Conservation (phyloP, 1,284 basidiomycete species). For the Dichomitus squalens region DNA sequence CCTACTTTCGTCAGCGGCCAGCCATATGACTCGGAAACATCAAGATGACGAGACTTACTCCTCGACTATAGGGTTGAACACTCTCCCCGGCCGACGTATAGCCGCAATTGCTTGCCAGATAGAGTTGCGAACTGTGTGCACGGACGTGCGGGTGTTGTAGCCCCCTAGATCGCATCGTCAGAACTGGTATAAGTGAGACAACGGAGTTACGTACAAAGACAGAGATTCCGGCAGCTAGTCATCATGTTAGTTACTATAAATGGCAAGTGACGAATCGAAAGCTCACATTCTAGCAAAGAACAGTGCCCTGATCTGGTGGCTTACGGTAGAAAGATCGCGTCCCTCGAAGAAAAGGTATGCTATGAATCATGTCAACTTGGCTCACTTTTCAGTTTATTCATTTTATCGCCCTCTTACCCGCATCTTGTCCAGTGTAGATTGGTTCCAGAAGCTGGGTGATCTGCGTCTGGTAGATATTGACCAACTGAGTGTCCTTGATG, state of each 20-base stretch:
- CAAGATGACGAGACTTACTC: slow-evolving; percentile 9
- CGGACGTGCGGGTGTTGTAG: slow-evolving; percentile 37
- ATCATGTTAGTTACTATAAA: too few species aligned
- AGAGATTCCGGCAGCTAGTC: slow-evolving; percentile 42
- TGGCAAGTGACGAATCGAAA: not conserved
- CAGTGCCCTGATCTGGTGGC: slow-evolving; percentile 30
- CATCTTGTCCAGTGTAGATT: slow-evolving; percentile 31
- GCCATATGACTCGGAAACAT: not conserved
- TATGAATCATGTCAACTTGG: slow-evolving; percentile 12
- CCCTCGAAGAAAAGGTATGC: slow-evolving; percentile 33
- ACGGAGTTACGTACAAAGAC: slow-evolving; percentile 34
- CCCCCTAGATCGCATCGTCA: slow-evolving; percentile 36
- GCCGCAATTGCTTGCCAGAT: slow-evolving; percentile 34
- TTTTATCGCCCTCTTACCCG: slow-evolving; percentile 20
- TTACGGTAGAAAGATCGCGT: slow-evolving; percentile 21
- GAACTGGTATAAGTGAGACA: not conserved
- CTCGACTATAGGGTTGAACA: slow-evolving; percentile 20
- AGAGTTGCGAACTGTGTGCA: slow-evolving; percentile 26
- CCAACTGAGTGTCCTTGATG: slow-evolving; percentile 7
- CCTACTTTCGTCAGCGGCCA: slow-evolving; percentile 27
- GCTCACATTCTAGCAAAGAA: slow-evolving; percentile 47
- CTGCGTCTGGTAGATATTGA: slow-evolving; percentile 24
- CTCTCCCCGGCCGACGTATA: slow-evolving; percentile 25
- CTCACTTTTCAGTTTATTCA: not conserved
- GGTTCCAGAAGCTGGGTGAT: slow-evolving; percentile 35